Evolutionary conservation across 805 yeast species (phyloP), one percentile per base, ranked within the genome.

Genomic region (Kodamaea kakaduensis): DNA sequence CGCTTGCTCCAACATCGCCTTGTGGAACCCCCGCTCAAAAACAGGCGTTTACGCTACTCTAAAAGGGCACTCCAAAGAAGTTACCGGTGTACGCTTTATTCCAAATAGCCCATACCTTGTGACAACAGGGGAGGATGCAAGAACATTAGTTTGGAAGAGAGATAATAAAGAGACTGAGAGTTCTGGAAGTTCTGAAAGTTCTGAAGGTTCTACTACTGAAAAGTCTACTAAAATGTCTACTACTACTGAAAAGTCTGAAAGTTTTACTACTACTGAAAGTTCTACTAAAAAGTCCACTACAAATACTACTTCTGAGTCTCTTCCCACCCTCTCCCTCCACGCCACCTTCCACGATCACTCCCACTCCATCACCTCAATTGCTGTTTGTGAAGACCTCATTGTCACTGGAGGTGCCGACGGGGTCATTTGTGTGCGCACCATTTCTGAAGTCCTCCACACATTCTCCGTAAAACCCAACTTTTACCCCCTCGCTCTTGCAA

Each of bases 361-460:
- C 0, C 67, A 69, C 30, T 73, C 86, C 9, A 67, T 84, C 9
- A 75, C 80, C 6, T 56, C 78, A 25, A 46, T 84, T 26, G 67
- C 77, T 1, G 75, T 71, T 1, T 9, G 28, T n/a, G 57, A 58
- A 5, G 40, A 55, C 0, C 28, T 78, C 5, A 57, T 85, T 33
- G 69, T 66, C 1, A 68, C 81, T 17, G 93, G 90, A 9, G 72
- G 77, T 42, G 75, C 89, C 2, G 72, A 69, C 43, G 94, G 94
- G 0, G 41, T 56, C 0, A 52, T 84, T 3, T 59, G 64, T 4
- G 32, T 81, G 3, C 29, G 28, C 5, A 38, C 49, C 0, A 59
- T 74, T 26, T 42, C 44, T 0, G 61, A 73, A 10, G 61, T 64
- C 18, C 10, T 9, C 9, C 59, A 58, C 20, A 38, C 49, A 0